Conservation (phyloP, 805 yeast species). For the Ogataea naganishii region DNA sequence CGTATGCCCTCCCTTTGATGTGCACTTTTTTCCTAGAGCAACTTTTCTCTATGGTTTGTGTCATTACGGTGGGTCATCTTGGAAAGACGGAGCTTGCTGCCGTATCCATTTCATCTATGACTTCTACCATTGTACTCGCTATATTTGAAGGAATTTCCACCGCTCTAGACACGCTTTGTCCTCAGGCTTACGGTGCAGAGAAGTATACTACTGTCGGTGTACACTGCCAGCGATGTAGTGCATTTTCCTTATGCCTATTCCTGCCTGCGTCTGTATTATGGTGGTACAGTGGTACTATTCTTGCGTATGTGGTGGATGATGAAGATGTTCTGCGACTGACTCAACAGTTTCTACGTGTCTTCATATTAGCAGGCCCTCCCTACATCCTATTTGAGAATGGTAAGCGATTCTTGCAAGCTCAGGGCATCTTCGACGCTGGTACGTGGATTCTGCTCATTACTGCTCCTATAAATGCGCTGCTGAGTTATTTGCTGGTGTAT, state of each 20-base stretch:
- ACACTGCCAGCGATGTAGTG: slow-evolving; percentile 58
- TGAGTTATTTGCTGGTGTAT: slow-evolving; percentile 66
- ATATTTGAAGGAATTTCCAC: slow-evolving; percentile 72
- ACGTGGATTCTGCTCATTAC: slow-evolving; percentile 58
- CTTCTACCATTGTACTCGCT: slow-evolving; percentile 67
- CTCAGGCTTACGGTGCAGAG: slow-evolving; percentile 70
- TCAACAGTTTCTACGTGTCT: slow-evolving; percentile 43
- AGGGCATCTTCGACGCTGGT: slow-evolving; percentile 74
- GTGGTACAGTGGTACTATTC: slow-evolving; percentile 48
- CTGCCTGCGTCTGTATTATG: slow-evolving; percentile 56
- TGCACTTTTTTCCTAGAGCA: slow-evolving; percentile 58
- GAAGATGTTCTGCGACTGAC: slow-evolving; percentile 40
- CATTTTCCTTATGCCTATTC: slow-evolving; percentile 47
- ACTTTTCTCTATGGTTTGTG: slow-evolving; percentile 60
- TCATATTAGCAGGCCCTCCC: slow-evolving; percentile 66
- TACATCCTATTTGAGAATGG: slow-evolving; percentile 63
- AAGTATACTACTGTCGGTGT: slow-evolving; percentile 58
- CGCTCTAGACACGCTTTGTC: slow-evolving; percentile 68
- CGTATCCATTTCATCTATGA: slow-evolving; percentile 69
- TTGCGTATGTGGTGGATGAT: slow-evolving; percentile 36
- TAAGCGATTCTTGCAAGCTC: slow-evolving; percentile 67
- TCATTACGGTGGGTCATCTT: slow-evolving; percentile 68
- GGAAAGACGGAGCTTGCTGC: slow-evolving; percentile 72
- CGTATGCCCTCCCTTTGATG: slow-evolving; percentile 47
- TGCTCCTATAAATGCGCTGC: slow-evolving; percentile 61